Conservation (phyloP, 2,329 filamentous ascomycete genomes). For the Botrytis fabae region DNA sequence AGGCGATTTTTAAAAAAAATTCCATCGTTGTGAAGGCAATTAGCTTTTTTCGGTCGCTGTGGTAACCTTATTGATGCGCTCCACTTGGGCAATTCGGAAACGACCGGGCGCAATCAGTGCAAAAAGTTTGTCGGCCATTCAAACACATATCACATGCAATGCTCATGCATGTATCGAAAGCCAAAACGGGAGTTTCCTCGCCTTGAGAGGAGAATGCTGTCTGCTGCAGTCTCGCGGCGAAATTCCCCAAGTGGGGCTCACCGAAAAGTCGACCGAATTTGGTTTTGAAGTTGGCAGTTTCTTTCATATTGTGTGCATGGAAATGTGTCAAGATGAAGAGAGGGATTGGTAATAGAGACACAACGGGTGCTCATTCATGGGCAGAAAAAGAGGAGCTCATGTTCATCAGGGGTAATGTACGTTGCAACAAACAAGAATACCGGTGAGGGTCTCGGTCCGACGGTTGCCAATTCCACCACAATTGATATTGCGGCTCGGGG, state of each 20-base stretch:
- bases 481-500: slow-evolving; percentile 9
- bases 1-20: not conserved
- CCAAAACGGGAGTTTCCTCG: slow-evolving; percentile 19
- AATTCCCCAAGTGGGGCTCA: slow-evolving; percentile 5
- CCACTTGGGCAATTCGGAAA: slow-evolving; percentile 1
- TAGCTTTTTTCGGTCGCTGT: not conserved
- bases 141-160: slow-evolving; percentile 16
- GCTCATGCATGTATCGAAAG: not conserved
- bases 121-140: not conserved
- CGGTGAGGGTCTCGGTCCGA: not conserved
- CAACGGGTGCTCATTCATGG: not conserved
- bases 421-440: not conserved
- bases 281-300: not conserved
- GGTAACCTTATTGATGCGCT: slow-evolving; percentile 6
- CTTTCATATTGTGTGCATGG: not conserved
- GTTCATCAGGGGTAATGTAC: not conserved
- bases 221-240: not conserved
- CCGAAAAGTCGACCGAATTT: slow-evolving; percentile 14
- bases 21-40: not conserved
- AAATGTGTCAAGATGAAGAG: slow-evolving; percentile 5
- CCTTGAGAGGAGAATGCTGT: not conserved
- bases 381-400: not conserved
- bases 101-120: not conserved
- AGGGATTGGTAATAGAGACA: not conserved
- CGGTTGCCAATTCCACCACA: not conserved